Evolutionary conservation across 73 alveolate species (phyloP).

Genomic region (Stentor roeselii): DNA sequence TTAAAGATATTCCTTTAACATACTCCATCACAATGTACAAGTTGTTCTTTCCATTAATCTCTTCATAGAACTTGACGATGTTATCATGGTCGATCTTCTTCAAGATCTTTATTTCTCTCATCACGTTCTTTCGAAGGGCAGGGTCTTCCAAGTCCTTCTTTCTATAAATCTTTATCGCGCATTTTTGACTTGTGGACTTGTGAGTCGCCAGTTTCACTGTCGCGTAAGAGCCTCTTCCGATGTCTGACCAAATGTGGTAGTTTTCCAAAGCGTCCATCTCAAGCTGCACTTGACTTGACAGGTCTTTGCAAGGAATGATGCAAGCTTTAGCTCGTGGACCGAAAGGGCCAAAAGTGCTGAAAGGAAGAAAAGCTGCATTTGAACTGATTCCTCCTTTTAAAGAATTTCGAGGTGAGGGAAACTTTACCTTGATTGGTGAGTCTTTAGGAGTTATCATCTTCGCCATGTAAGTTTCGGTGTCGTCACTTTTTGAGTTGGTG

Average conservation of each 20-base stretch:
- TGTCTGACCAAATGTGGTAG: conserved; percentile 51
- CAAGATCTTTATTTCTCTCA: conserved; percentile 64
- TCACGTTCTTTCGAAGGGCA: conserved; percentile 67
- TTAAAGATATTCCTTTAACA: conserved; percentile 36
- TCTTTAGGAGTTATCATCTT: too few relatives aligned
- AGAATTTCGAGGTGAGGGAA: too few relatives aligned
- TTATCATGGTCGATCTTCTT: conserved; percentile 65
- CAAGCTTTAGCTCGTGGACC: too few relatives aligned
- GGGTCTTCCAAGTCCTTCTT: conserved; percentile 61
- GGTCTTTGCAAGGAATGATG: not conserved
- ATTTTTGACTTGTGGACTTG: conserved; percentile 46
- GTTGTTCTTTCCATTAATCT: conserved; percentile 60
- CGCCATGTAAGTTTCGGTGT: too few relatives aligned
- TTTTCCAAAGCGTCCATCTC: conserved; percentile 24
- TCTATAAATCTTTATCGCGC: conserved; percentile 75
- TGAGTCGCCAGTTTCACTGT: conserved; percentile 57
- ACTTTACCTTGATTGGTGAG: too few relatives aligned
- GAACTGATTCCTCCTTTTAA: too few relatives aligned
- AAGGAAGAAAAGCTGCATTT: too few relatives aligned
- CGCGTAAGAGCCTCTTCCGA: conserved; percentile 84
- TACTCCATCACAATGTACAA: conserved; percentile 63
- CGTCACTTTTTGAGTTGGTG: too few relatives aligned
- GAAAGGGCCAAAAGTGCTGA: too few relatives aligned
- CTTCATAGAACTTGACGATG: conserved; percentile 64
- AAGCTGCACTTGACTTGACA: not conserved